A percentile compares a stretch with the other conserved stretches of the same genome.
phyloP scores from a whole-genome alignment of 495 filamentous ascomycete genomes.

The Bryoglossum gracile region DNA sequence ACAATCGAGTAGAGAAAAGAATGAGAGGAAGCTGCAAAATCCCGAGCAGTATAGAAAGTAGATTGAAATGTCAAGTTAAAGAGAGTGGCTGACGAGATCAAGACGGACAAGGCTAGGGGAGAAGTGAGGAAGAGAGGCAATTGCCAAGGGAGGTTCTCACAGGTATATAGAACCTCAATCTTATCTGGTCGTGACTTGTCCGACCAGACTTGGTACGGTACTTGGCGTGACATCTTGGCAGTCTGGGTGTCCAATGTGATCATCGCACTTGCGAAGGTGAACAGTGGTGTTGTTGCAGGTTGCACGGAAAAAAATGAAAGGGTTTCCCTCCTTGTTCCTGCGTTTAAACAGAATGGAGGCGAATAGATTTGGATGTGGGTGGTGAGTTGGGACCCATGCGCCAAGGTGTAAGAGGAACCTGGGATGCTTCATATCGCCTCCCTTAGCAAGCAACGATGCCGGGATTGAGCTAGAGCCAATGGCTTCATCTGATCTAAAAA shows the following conservation, averaged over 20 bases:
- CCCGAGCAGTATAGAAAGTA: slow-evolving; percentile 6
- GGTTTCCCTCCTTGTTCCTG: slow-evolving; percentile 1
- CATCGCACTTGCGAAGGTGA: background rate
- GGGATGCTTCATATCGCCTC: slow-evolving; percentile 13
- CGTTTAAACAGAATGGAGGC: background rate
- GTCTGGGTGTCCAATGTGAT: background rate
- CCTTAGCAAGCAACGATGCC: too few relatives aligned
- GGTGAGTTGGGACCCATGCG: background rate
- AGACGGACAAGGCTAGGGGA: background rate
- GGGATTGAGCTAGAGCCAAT: too few relatives aligned
- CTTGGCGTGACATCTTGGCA: slow-evolving; percentile 6
- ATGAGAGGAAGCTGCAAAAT: slow-evolving; percentile 1
- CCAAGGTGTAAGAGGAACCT: slow-evolving; percentile 13
- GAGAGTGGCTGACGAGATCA: slow-evolving; percentile 1
- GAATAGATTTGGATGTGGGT: too few relatives aligned
- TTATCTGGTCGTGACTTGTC: background rate
- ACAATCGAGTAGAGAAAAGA: slow-evolving; percentile 11
- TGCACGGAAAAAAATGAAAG: background rate
- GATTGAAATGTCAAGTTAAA: slow-evolving; percentile 11
- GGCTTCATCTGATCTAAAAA: background rate
- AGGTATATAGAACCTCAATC: background rate
- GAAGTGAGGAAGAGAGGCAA: background rate
- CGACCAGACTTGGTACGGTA: background rate
- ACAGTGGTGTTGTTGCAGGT: background rate
- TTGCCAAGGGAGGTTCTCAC: slow-evolving; percentile 5